A percentile compares a stretch with the other conserved stretches of the same genome.
Conservation (phyloP, 371 early-diverging fungal species). For the Smittium culicis region DNA sequence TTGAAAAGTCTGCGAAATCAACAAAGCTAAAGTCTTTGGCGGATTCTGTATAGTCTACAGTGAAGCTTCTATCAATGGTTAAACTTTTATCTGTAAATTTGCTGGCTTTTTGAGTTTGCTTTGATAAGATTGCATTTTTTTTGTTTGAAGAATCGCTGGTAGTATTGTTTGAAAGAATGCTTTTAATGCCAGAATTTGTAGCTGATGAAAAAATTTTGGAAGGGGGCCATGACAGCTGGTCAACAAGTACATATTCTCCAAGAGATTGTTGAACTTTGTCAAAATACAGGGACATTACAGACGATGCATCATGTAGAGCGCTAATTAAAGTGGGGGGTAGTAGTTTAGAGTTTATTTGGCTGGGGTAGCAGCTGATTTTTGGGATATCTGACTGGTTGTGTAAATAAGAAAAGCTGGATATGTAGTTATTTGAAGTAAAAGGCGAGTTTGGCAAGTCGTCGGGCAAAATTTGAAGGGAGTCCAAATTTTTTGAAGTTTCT, state of each 20-base stretch:
- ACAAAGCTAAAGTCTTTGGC: background rate
- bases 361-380: background rate
- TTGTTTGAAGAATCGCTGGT: background rate
- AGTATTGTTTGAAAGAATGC: background rate
- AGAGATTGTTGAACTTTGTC: slow-evolving; percentile 22
- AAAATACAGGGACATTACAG: slow-evolving; percentile 24
- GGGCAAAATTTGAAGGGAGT: too few relatives aligned
- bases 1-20: background rate
- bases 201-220: slow-evolving; percentile 11
- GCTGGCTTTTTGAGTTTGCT: background rate
- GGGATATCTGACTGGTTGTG: background rate
- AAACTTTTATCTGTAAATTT: background rate
- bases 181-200: background rate
- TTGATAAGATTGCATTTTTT: background rate
- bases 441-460: background rate
- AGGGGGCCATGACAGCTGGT: slow-evolving; percentile 24
- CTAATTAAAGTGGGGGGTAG: slow-evolving; percentile 22
- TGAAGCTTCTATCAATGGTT: background rate
- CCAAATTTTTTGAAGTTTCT: background rate
- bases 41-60: background rate
- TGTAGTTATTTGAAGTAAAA: background rate
- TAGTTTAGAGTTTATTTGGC: slow-evolving; percentile 12
- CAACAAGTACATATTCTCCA: slow-evolving; percentile 25
- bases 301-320: slow-evolving; percentile 13
- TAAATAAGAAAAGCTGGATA: background rate